phyloP scores from a whole-genome alignment of 2,329 filamentous ascomycete genomes.

The Sporothrix dimorphospora region DNA sequence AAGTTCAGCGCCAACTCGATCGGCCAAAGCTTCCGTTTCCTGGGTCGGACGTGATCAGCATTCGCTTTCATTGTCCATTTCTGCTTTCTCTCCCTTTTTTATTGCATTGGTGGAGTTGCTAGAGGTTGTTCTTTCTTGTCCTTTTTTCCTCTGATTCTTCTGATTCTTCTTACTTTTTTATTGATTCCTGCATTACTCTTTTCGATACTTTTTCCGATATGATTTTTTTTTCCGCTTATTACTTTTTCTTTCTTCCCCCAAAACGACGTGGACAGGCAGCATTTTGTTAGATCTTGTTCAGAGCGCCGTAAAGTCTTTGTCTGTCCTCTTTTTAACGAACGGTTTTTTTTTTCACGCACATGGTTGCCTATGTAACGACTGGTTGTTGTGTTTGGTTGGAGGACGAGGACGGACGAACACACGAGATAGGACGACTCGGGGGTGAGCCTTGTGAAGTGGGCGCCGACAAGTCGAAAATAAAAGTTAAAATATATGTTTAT shows the following conservation, averaged over 20 bases:
- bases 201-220: neutral
- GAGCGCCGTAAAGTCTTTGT: neutral
- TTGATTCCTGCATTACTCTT: neutral
- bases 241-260: neutral
- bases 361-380: neutral
- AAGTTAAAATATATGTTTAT: constrained; percentile 7
- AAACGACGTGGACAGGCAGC: neutral
- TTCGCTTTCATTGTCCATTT: neutral
- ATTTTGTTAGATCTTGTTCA: neutral
- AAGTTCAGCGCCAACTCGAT: constrained; percentile 32
- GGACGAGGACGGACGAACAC: neutral
- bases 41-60: constrained; percentile 24
- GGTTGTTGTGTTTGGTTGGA: neutral
- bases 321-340: neutral
- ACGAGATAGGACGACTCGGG: neutral
- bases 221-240: neutral
- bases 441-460: neutral
- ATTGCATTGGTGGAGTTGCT: neutral
- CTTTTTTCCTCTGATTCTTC: neutral
- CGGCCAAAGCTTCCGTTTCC: constrained; percentile 32
- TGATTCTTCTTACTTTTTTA: neutral
- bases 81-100: neutral
- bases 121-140: neutral
- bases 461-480: neutral
- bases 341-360: neutral